Evolutionary conservation across 331 rosid genomes (phyloP), one percentile per base, ranked within the genome.

Genomic region (Malus hybrid): DNA sequence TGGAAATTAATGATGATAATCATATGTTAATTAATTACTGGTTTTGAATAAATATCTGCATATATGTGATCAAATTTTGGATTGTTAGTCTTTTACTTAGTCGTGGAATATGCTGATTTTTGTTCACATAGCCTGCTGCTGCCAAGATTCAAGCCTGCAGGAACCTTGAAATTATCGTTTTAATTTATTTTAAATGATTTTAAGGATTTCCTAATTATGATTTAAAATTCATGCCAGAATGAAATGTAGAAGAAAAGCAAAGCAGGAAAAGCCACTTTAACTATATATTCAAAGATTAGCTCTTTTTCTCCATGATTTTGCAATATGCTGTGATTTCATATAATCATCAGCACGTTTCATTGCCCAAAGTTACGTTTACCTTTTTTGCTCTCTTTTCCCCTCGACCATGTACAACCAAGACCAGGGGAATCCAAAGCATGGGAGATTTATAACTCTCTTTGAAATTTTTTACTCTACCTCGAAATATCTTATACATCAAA

Each of bases 251-350:
- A 73, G 13, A 67, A 22, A 42, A 70, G 62, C 33, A 64, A 36
- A 72, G 60, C 34, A 15, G 34, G 24, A 80, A 85, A 86, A 42
- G 88, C 71, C 59, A 63, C 80, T 79, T 85, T 79, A 52, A 12
- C 46, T 3, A 10, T 42, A 10, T 42, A 42, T 42, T 42, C 46
- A 42, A 42, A 42, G 46, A 42, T 42, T 10, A 42, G n/a, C 7
- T 29, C 76, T 62, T 62, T 69, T 57, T 57, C 3, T 59, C 48
- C 79, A 22, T 50, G 36, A 68, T 68, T 63, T 69, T 74, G 67
- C 46, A 79, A 65, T 88, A 83, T 89, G 86, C 65, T 87, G 88
- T 86, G 89, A 80, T 73, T 55, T 74, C 74, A 81, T 81, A 61
- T 27, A 61, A 39, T 74, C 80, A 67, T 87, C 75, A 82, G 72